These are phyloP conservation scores for Asclepias syriaca DNA, from an alignment of 257 asterid species.

Conservation along the genomic window DNA sequence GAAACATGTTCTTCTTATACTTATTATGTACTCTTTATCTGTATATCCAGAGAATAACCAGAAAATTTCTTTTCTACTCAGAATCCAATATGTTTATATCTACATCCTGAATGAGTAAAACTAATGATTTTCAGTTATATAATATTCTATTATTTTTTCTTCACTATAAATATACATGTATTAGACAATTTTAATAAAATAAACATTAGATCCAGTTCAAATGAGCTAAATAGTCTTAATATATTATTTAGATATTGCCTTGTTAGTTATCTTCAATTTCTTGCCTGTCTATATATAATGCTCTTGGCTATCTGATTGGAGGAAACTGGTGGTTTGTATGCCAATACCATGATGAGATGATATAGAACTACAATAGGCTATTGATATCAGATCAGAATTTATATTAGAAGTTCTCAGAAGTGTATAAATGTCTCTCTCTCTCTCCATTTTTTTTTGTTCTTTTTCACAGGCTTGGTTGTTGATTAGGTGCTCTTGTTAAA, in stretches of 20 bases:
- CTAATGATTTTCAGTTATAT: not conserved
- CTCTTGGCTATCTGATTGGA: not conserved
- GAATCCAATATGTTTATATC: not conserved
- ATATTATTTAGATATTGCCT: not conserved
- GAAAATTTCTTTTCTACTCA: not conserved
- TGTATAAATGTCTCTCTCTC: too few relatives aligned
- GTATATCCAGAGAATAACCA: not conserved
- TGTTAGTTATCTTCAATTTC: not conserved
- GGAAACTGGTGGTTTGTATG: not conserved
- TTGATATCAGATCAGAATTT: not conserved
- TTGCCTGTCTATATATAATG: not conserved
- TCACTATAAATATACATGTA: not conserved
- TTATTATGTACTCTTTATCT: not conserved
- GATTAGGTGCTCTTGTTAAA: not conserved
- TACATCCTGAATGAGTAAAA: not conserved
- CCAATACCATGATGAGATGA: not conserved
- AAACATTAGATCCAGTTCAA: too few relatives aligned
- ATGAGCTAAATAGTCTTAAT: not conserved
- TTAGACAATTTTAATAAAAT: too few relatives aligned
- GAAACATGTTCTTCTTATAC: not conserved
- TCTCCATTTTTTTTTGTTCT: not conserved
- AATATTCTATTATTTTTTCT: not conserved
- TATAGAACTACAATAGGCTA: too few relatives aligned
- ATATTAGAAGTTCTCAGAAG: not conserved
- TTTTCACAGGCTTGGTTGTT: not conserved